phyloP scores from a whole-genome alignment of 2,329 filamentous ascomycete genomes.

The Atkinsonella hypoxylon region DNA sequence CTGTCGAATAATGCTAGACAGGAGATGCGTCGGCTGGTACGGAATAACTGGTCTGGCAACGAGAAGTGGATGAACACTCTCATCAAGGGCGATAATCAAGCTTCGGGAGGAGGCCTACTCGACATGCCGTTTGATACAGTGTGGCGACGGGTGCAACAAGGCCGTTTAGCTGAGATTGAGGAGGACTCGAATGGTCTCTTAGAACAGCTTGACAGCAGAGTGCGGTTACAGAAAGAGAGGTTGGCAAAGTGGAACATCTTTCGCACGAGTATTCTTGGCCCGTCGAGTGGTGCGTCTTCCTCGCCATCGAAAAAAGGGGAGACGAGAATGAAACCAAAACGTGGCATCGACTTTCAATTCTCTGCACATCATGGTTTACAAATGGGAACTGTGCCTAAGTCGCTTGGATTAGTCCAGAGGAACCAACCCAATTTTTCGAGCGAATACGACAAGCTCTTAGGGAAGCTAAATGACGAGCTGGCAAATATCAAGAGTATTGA shows the following conservation, averaged over 20 bases:
- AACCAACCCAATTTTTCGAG: conserved; percentile 17
- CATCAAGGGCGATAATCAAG: conserved; percentile 50
- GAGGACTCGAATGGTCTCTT: conserved; percentile 42
- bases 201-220: conserved; percentile 57
- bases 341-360: conserved; percentile 42
- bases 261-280: conserved; percentile 33
- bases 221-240: conserved; percentile 54
- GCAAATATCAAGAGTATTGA: conserved; percentile 13
- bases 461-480: conserved; percentile 30
- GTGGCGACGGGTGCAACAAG: conserved; percentile 55
- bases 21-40: conserved; percentile 47
- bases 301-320: conserved; percentile 14
- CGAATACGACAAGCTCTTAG: conserved; percentile 33
- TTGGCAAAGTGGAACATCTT: conserved; percentile 66
- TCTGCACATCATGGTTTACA: conserved; percentile 37
- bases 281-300: conserved; percentile 11
- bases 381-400: conserved; percentile 20
- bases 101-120: conserved; percentile 50
- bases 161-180: conserved; percentile 44
- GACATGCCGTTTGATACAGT: conserved; percentile 55
- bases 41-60: conserved; percentile 69
- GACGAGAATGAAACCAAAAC: conserved; percentile 14
- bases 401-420: conserved; percentile 15
- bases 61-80: conserved; percentile 62
- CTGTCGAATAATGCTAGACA: conserved; percentile 30